These are phyloP conservation scores for Bombardia bombarda DNA, from an alignment of 495 filamentous ascomycete species.

Conservation along the genomic window DNA sequence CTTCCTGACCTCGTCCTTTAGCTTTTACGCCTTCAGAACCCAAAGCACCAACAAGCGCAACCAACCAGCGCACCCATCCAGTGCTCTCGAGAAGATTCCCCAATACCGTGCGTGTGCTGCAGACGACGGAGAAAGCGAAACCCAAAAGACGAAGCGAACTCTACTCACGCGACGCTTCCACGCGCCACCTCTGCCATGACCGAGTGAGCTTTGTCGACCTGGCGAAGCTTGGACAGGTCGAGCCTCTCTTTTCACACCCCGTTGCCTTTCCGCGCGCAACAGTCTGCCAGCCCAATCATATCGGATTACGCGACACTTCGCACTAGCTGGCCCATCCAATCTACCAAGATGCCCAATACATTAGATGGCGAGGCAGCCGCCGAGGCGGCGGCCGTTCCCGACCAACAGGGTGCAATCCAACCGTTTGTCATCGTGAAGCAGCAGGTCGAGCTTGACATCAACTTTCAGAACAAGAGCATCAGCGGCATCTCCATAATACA, in stretches of 20 bases:
- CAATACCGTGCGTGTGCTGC: too few species aligned
- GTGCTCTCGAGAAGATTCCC: too few species aligned
- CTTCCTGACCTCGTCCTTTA: too few species aligned
- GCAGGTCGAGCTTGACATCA: constrained; percentile 78
- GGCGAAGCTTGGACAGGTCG: constrained; percentile 10
- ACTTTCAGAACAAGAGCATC: constrained; percentile 67
- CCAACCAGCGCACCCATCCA: too few species aligned
- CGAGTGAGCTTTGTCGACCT: constrained; percentile 10
- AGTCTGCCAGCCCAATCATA: background rate
- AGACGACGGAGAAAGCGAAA: too few species aligned
- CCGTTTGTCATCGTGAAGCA: constrained; percentile 60
- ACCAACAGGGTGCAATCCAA: constrained; percentile 3
- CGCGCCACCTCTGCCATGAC: constrained; percentile 11
- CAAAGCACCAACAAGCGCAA: too few species aligned
- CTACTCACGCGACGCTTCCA: background rate
- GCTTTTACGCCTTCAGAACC: too few species aligned
- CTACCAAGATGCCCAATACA: background rate
- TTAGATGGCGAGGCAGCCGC: background rate
- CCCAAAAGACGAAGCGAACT: too few species aligned
- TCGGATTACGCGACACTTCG: background rate
- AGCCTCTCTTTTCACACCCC: constrained; percentile 1
- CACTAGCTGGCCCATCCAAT: background rate
- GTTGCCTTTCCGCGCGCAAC: background rate
- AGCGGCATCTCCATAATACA: constrained; percentile 75
- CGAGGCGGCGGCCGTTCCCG: background rate